phyloP scores from a whole-genome alignment of 345 rosid species.

The Arabis alpina region DNA sequence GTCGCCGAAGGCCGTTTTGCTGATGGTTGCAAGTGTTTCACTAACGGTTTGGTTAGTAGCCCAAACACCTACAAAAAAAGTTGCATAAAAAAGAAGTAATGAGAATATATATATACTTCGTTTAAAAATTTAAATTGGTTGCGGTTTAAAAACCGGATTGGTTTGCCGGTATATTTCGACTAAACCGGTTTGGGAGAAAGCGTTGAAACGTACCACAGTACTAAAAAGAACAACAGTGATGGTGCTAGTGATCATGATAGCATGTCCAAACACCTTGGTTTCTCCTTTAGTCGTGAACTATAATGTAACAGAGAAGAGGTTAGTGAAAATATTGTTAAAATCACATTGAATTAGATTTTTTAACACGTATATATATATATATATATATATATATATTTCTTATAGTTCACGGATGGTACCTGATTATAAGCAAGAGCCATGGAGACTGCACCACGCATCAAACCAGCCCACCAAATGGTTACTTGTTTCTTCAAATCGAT shows the following conservation, averaged over 20 bases:
- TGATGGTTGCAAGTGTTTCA: conserved; percentile 73
- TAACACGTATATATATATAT: conserved; percentile 3
- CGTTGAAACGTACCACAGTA: conserved; percentile 67
- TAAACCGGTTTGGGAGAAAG: not conserved
- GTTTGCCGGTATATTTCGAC: not conserved
- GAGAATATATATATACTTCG: not conserved
- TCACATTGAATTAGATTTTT: not conserved
- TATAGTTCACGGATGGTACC: conserved; percentile 46
- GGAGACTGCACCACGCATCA: conserved; percentile 97
- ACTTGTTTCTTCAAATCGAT: conserved; percentile 74
- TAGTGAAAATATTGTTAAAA: not conserved
- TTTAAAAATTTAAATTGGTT: too few relatives aligned
- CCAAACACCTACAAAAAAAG: conserved; percentile 69
- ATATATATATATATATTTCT: conserved; percentile 4
- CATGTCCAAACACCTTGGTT: conserved; percentile 64
- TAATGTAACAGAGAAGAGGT: conserved; percentile 24
- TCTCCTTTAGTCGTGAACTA: conserved; percentile 78
- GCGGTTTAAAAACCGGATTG: too few relatives aligned
- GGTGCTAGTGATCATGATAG: conserved; percentile 94
- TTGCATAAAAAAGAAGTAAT: not conserved
- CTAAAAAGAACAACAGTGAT: conserved; percentile 94
- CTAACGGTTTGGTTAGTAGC: conserved; percentile 77
- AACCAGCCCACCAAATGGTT: conserved; percentile 98
- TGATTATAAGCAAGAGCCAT: conserved; percentile 98
- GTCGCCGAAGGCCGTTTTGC: conserved; percentile 51